phyloP scores from a whole-genome alignment of 768 basidiomycete genomes.

The Hypholoma fasciculare region DNA sequence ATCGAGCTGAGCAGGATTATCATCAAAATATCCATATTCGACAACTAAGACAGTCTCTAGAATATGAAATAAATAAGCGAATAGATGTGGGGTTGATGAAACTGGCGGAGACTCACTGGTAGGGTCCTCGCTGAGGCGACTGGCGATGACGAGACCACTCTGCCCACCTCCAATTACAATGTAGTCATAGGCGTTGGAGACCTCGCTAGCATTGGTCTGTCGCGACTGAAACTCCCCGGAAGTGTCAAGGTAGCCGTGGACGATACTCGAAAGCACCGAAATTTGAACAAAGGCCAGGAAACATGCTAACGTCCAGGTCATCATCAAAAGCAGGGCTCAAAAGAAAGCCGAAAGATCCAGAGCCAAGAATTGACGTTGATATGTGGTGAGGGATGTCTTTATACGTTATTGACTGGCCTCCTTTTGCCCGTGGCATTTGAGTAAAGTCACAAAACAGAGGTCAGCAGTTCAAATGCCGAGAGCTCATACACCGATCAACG shows the following conservation, averaged over 20 bases:
- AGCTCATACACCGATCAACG: too few relatives aligned
- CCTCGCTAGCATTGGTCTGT: neutral
- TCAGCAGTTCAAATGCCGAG: too few relatives aligned
- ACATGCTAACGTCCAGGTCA: neutral
- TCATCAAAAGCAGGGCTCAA: neutral
- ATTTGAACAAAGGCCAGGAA: neutral
- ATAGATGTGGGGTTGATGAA: neutral
- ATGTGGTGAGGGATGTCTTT: too few relatives aligned
- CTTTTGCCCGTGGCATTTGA: too few relatives aligned
- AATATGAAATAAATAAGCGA: neutral
- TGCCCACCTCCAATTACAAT: constrained; percentile 10
- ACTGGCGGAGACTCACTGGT: constrained; percentile 2
- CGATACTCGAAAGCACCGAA: neutral
- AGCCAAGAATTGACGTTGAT: too few relatives aligned
- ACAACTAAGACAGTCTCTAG: neutral
- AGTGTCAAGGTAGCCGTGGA: neutral
- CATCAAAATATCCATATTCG: neutral
- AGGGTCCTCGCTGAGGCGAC: constrained; percentile 9
- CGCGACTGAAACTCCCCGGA: neutral
- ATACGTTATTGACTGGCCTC: too few relatives aligned
- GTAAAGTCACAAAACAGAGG: too few relatives aligned
- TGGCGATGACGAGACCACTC: constrained; percentile 14
- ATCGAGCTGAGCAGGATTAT: neutral
- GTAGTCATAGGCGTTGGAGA: neutral
- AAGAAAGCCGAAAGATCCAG: neutral